Base-by-base conservation (phyloP, 2,329 filamentous ascomycete species). In the Penicillium capsulatum region DNA sequence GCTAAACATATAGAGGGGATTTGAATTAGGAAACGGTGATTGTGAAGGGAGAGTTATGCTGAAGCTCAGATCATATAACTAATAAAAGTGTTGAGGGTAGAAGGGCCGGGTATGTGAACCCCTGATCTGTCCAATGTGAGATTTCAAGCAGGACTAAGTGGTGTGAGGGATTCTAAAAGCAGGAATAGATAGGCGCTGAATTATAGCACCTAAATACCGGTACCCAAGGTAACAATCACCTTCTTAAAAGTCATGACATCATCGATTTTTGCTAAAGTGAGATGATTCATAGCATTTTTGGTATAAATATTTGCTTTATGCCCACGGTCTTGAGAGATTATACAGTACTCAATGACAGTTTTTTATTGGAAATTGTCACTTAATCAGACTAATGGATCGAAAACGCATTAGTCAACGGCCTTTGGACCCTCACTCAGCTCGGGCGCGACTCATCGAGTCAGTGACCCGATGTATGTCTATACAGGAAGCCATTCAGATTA, bases 401-500 rank as follows among this genome's bases (percentile, higher is more conserved):
- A n/a, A n/a, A 28, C 6, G 11, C 11, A 28, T 5, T 28, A 28
- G 4, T n/a, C 26, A 28, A 28, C 26, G 26, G 26, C 26, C 11
- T n/a, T 28, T 28, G 6, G 13, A 28, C 26, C 5, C 26, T n/a
- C 11, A n/a, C 11, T 28, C 26, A 28, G 26, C 26, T 28, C 26
- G n/a, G 26, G 11, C 26, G 26, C 11, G 5, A 7, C 34, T 37
- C 27, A 17, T 37, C 27, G 27, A 31, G 31, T 17, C 27, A 16
- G 15, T 37, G 9, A 37, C 27, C 16, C 35, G 11, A 31, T 37
- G 16, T 17, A 15, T 37, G 16, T 24, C 35, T 3, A 7, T 16
- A 1, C 16, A 31, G 1, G 19, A 37, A 31, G 35, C 27, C 11
- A 19, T 31, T 37, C 35, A 20, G 30, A 42, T 42, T 5, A 13